A percentile compares a stretch with the other conserved stretches of the same genome.
These are phyloP conservation scores for Heteromeles arbutifolia DNA, from an alignment of 306 rosid species.

Conservation along the genomic window DNA sequence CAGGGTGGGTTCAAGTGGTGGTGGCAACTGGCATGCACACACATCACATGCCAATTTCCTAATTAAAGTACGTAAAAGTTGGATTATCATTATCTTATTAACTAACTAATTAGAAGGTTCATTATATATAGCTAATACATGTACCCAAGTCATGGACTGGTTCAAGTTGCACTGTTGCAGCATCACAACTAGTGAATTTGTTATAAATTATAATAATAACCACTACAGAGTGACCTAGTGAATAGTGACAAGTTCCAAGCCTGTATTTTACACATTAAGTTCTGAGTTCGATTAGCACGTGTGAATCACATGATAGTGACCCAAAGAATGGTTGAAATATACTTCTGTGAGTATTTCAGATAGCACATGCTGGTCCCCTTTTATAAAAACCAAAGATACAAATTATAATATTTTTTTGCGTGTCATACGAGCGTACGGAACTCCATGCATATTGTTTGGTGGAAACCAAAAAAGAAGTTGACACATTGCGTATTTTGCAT, in stretches of 20 bases:
- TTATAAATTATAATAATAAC: not conserved
- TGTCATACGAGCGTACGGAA: not conserved
- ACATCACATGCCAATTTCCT: not conserved
- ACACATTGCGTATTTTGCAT: not conserved
- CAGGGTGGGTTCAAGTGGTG: not conserved
- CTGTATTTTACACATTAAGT: too few species aligned
- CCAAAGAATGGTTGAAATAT: too few species aligned
- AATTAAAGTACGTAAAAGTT: not conserved
- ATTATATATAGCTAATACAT: not conserved
- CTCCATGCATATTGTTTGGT: not conserved
- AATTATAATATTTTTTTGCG: not conserved
- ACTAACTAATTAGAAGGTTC: not conserved
- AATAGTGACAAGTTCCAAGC: too few species aligned
- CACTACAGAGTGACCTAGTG: too few species aligned
- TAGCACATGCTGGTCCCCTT: too few species aligned
- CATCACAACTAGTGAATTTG: not conserved
- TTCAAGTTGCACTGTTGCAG: not conserved
- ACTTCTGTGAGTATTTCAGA: too few species aligned
- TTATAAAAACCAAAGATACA: too few species aligned
- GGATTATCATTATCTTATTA: conserved; percentile 1
- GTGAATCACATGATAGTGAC: too few species aligned
- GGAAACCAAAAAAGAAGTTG: not conserved
- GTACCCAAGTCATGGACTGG: not conserved
- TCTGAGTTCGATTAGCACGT: too few species aligned
- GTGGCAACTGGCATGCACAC: not conserved